Conservation (phyloP, 257 asterid species). For the Eucommia ulmoides region DNA sequence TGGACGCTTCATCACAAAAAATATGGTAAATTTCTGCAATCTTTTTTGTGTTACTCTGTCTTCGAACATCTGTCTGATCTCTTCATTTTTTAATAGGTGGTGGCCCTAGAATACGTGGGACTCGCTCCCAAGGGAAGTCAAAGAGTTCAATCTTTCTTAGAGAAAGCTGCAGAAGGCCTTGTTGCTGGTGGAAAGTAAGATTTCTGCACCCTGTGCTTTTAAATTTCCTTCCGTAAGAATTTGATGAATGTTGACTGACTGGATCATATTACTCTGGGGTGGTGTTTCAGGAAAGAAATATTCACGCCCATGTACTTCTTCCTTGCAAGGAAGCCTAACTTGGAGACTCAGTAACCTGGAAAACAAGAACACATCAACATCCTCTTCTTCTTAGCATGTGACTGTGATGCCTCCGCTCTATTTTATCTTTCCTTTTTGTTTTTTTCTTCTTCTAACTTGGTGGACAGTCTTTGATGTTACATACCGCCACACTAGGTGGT, state of each 20-base stretch:
- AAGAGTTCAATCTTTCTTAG: slow-evolving; percentile 54
- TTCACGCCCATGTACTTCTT: slow-evolving; percentile 93
- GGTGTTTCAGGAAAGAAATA: slow-evolving; percentile 71
- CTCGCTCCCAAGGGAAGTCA: slow-evolving; percentile 10
- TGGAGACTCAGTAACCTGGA: not conserved
- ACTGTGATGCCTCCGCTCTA: too few relatives aligned
- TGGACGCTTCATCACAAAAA: slow-evolving; percentile 13
- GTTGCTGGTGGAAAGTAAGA: slow-evolving; percentile 88
- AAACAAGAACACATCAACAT: too few relatives aligned
- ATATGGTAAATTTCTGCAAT: slow-evolving; percentile 14
- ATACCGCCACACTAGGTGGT: too few relatives aligned
- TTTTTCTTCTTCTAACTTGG: too few relatives aligned
- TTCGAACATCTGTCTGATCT: not conserved
- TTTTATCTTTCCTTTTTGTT: too few relatives aligned
- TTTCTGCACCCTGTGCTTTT: not conserved
- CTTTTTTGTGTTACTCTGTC: too few relatives aligned
- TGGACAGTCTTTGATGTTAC: too few relatives aligned
- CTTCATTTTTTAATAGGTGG: slow-evolving; percentile 9
- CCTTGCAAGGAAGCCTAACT: slow-evolving; percentile 65
- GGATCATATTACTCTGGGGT: not conserved
- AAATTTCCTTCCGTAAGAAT: not conserved
- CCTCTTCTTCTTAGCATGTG: too few relatives aligned
- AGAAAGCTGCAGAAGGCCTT: slow-evolving; percentile 98
- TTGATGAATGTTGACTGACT: not conserved
- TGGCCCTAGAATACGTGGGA: slow-evolving; percentile 7